These are phyloP conservation scores for Lachnellula subtilissima DNA, from an alignment of 2,329 filamentous ascomycete genomes.

Conservation along the genomic window DNA sequence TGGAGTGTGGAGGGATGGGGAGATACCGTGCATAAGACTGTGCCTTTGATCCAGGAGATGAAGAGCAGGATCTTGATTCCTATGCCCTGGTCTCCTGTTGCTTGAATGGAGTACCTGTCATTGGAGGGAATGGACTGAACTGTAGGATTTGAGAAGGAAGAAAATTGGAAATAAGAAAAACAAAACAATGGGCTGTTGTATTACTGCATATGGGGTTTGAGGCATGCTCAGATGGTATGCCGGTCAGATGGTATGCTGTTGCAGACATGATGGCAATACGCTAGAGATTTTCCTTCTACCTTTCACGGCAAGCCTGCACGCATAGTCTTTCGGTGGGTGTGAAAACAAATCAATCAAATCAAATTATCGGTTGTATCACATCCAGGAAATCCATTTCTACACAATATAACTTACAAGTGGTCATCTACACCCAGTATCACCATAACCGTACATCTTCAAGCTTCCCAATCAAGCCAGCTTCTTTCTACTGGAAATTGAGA, in stretches of 20 bases:
- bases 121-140: background rate
- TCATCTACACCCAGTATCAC: no score
- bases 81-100: conserved; percentile 94
- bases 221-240: background rate
- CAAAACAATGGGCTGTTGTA: background rate
- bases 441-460: no score
- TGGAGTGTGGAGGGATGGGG: conserved; percentile 96
- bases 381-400: no score
- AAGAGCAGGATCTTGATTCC: conserved; percentile 89
- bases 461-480: no score
- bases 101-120: conserved; percentile 27
- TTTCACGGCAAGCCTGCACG: no score
- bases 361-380: no score
- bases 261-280: no score
- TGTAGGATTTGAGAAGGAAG: background rate
- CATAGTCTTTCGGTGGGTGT: no score
- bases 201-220: background rate
- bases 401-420: no score
- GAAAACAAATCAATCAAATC: no score
- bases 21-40: conserved; percentile 96
- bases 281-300: no score
- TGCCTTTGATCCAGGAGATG: conserved; percentile 95
- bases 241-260: background rate
- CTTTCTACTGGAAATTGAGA: no score
- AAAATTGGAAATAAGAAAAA: background rate